These are phyloP conservation scores for Coniella lustricola DNA, from an alignment of 2,329 filamentous ascomycete genomes.

Conservation along the genomic window DNA sequence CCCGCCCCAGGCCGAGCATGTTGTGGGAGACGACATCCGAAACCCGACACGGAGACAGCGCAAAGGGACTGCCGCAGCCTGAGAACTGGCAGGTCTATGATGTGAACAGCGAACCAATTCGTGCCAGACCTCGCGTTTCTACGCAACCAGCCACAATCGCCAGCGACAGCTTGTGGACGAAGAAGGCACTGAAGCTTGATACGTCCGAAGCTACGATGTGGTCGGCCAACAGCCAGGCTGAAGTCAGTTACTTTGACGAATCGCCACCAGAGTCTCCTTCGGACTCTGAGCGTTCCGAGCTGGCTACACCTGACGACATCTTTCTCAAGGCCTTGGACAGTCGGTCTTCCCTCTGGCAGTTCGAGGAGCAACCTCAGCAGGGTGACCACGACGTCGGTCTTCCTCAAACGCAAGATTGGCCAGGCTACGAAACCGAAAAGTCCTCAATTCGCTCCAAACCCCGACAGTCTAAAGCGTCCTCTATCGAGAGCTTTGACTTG, in stretches of 20 bases:
- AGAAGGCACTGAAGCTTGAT: not conserved
- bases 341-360: conserved; percentile 8
- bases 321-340: not conserved
- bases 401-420: conserved; percentile 17
- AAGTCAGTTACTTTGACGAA: too few species aligned
- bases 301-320: not conserved
- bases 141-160: conserved; percentile 10
- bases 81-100: conserved; percentile 16
- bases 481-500: conserved; percentile 16
- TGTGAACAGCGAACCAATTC: conserved; percentile 11
- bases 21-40: conserved; percentile 11
- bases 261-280: not conserved
- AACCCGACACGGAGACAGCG: not conserved
- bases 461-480: conserved; percentile 8
- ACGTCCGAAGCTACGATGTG: conserved; percentile 8
- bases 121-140: conserved; percentile 13
- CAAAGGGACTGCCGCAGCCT: conserved; percentile 10
- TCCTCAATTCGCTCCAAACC: conserved; percentile 14
- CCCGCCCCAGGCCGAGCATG: conserved; percentile 16
- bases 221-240: not conserved
- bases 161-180: conserved; percentile 19
- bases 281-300: not conserved
- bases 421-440: conserved; percentile 7
- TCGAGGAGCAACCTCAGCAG: not conserved
- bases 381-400: conserved; percentile 14